These are phyloP conservation scores for Sequoia sempervirens DNA, from an alignment of 75 land plant species.

Conservation along the genomic window DNA sequence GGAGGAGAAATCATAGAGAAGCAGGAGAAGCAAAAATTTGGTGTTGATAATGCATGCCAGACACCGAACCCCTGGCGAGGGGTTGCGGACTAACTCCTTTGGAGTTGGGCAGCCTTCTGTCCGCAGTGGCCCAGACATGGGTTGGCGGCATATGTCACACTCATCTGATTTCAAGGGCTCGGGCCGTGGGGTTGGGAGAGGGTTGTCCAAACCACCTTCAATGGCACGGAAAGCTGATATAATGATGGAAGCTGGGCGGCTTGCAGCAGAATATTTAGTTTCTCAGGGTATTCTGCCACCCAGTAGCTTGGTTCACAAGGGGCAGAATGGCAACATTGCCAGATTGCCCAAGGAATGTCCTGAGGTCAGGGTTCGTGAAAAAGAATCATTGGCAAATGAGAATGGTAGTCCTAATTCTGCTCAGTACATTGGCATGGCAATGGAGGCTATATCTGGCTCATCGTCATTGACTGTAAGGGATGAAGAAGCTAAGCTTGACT, in stretches of 20 bases:
- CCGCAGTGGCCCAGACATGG: conserved; percentile 32
- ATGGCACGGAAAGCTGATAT: conserved; percentile 18
- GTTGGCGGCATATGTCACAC: conserved; percentile 21
- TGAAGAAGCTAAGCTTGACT: conserved; percentile 1
- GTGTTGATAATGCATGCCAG: conserved; percentile 29
- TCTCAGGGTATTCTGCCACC: conserved; percentile 49
- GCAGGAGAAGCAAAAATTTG: background rate
- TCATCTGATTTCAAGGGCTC: conserved; percentile 23
- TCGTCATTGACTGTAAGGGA: conserved; percentile 12
- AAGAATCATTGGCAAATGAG: conserved; percentile 12
- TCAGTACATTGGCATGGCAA: conserved; percentile 21
- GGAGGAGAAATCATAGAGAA: background rate
- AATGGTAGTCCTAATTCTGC: conserved; percentile 32
- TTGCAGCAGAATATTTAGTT: conserved; percentile 61
- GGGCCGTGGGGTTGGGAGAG: conserved; percentile 24
- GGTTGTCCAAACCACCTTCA: conserved; percentile 6
- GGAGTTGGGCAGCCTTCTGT: conserved; percentile 19
- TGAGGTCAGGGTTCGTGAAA: conserved; percentile 19
- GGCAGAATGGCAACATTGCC: conserved; percentile 19
- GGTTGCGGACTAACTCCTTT: conserved; percentile 20
- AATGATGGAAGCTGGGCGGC: conserved; percentile 62
- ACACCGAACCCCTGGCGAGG: conserved; percentile 18
- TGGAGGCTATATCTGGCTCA: conserved; percentile 19
- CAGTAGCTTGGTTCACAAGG: conserved; percentile 18
- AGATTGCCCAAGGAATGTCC: conserved; percentile 11